A percentile compares a stretch with the other conserved stretches of the same genome.
Evolutionary conservation across 768 basidiomycete genomes (phyloP).

Genomic region (Mycena filopes): DNA sequence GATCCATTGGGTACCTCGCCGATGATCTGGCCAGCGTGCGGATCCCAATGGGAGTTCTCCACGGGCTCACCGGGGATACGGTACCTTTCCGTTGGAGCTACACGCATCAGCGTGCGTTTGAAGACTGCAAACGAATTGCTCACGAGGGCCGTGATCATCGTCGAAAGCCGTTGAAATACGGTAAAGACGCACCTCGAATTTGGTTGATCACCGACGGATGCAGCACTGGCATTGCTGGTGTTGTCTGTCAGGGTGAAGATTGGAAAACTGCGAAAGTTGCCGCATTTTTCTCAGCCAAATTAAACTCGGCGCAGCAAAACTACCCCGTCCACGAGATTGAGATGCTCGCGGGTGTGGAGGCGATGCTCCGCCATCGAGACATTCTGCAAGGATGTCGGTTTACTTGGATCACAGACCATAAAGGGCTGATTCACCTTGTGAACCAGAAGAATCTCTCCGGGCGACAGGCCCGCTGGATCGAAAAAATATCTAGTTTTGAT

Average conservation of each 20-base stretch:
- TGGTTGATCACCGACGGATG: conserved; percentile 14
- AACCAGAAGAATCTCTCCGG: background rate
- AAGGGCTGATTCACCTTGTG: conserved; percentile 2
- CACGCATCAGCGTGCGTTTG: conserved; percentile 14
- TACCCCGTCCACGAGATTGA: conserved; percentile 5
- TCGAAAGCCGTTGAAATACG: conserved; percentile 35
- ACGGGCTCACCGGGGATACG: background rate
- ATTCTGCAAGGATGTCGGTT: conserved; percentile 7
- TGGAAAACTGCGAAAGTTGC: conserved; percentile 11
- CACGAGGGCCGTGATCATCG: conserved; percentile 33
- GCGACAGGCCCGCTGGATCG: conserved; percentile 5
- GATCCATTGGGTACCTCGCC: conserved; percentile 43
- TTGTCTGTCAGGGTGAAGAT: conserved; percentile 11
- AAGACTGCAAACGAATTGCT: conserved; percentile 45
- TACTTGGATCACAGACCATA: background rate
- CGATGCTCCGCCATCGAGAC: conserved; percentile 12
- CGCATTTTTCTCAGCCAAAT: background rate
- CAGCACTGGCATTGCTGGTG: conserved; percentile 8
- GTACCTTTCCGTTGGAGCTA: conserved; percentile 11
- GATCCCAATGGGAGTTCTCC: conserved; percentile 52
- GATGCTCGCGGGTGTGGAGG: conserved; percentile 13
- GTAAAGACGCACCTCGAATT: background rate
- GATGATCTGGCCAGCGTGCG: conserved; percentile 44
- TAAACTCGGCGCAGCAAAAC: conserved; percentile 10
- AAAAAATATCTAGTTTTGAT: conserved; percentile 9